Conservation (phyloP, 805 yeast genomes). For the Aciculoconidium aculeatum region DNA sequence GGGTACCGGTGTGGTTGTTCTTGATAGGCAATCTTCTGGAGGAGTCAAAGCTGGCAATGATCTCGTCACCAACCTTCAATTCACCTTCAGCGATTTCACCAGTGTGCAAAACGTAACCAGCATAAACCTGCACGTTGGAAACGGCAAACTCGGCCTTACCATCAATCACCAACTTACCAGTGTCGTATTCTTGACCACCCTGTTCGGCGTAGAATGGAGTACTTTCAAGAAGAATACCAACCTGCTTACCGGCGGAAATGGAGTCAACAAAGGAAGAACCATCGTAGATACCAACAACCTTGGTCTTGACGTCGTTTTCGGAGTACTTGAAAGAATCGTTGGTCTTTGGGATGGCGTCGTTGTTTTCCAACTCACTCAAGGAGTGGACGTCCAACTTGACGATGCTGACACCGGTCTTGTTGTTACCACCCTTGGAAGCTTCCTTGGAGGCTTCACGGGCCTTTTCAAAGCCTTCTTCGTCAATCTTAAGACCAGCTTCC, state of each 20-base stretch:
- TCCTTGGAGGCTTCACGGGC: conserved; percentile 87
- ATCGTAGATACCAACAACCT: conserved; percentile 64
- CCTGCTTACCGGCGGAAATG: conserved; percentile 39
- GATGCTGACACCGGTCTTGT: conserved; percentile 46
- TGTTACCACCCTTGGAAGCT: conserved; percentile 88
- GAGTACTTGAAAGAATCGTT: conserved; percentile 80
- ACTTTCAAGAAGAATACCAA: conserved; percentile 79
- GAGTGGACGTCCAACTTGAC: conserved; percentile 90
- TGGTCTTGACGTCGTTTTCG: conserved; percentile 60
- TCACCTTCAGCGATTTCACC: conserved; percentile 78
- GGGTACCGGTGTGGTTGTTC: conserved; percentile 98
- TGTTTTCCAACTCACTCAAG: conserved; percentile 60
- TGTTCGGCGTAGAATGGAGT: conserved; percentile 97
- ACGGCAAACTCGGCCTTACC: conserved; percentile 85
- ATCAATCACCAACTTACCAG: conserved; percentile 87
- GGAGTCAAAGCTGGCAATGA: conserved; percentile 87
- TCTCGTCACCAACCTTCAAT: conserved; percentile 58
- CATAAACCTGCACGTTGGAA: conserved; percentile 85
- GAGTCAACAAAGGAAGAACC: conserved; percentile 56
- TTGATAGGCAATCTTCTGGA: conserved; percentile 93
- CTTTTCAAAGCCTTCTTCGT: conserved; percentile 85
- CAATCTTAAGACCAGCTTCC: conserved; percentile 89
- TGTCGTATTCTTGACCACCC: conserved; percentile 98
- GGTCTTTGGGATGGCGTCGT: conserved; percentile 64
- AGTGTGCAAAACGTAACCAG: conserved; percentile 93